Base-by-base conservation (phyloP, 257 asterid species). In the Catharanthus roseus region DNA sequence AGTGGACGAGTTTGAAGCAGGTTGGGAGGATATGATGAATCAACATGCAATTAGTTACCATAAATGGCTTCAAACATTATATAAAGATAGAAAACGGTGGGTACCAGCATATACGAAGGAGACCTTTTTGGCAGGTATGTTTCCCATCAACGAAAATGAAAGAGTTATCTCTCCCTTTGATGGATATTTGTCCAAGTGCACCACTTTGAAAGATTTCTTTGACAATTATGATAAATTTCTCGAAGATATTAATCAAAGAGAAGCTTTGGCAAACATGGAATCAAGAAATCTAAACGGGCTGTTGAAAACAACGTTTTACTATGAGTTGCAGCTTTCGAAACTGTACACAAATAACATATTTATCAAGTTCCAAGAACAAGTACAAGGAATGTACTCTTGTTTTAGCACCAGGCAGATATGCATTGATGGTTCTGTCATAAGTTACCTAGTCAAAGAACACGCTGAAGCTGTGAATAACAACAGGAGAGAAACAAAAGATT, bases 11-110 rank as follows among this genome's bases (percentile, higher is more conserved):
- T 87, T 87, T 70, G 93, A 84, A 81, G 80, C 75, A 70, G 87
- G 86, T 72, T 87, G 89, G 93, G 82, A 84, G 70, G 75, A 72
- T 28, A 72, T 81, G 77, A 70, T 84, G 69, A 79, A 73, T 33
- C 69, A 58, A 61, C 29, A 84, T 74, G 80, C 79, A 38, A 65
- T 85, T 54, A 33, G 39, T 53, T 71, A 74, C 74, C 77, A 77
- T 56, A 57, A 79, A 61, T 85, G 85, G 89, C 65, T 85, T 58
- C 82, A 74, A 68, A 75, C 44, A 29, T 77, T 85, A 38, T 78
- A 84, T 56, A 88, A 85, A 72, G 85, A 84, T 74, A 84, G 93
- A 15, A 84, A 80, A 61, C 55, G 66, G n/a, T 87, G 89, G 90
- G 89, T 75, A n/a, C 91, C 86, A 2, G 86, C 76, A 50, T 82